phyloP scores from a whole-genome alignment of 345 rosid genomes.

The Eucalyptus globulus region DNA sequence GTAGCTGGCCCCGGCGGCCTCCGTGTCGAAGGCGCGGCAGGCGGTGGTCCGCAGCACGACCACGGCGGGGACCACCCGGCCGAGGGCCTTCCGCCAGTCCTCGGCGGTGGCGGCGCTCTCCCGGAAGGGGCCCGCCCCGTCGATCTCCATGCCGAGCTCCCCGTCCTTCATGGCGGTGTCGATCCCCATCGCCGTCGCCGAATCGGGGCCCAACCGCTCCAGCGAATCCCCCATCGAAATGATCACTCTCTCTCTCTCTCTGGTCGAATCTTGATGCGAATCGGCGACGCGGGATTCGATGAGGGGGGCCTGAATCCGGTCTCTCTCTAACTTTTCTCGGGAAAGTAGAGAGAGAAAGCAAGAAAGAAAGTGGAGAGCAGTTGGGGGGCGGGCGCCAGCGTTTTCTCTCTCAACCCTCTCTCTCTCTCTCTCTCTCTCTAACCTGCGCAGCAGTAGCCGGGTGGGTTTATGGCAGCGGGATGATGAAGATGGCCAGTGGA shows the following conservation, averaged over 20 bases:
- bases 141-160: constrained; percentile 53
- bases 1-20: constrained; percentile 58
- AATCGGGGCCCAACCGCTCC: constrained; percentile 31
- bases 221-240: constrained; percentile 38
- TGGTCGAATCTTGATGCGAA: background rate
- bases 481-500: background rate
- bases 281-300: background rate
- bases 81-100: constrained; percentile 78
- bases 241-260: background rate
- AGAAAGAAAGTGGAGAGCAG: background rate
- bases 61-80: constrained; percentile 78
- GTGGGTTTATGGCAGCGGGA: background rate
- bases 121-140: background rate
- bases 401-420: background rate
- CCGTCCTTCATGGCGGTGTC: constrained; percentile 35
- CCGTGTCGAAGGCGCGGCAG: constrained; percentile 89
- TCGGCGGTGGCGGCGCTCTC: constrained; percentile 63
- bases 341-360: background rate
- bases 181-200: constrained; percentile 21
- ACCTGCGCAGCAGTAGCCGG: background rate
- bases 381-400: background rate
- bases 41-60: constrained; percentile 82
- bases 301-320: background rate
- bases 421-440: background rate
- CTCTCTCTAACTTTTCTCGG: background rate